A percentile compares a stretch with the other conserved stretches of the same genome.
These are phyloP conservation scores for Fermentozyma sake DNA, from an alignment of 1,139 yeast species.

Conservation along the genomic window DNA sequence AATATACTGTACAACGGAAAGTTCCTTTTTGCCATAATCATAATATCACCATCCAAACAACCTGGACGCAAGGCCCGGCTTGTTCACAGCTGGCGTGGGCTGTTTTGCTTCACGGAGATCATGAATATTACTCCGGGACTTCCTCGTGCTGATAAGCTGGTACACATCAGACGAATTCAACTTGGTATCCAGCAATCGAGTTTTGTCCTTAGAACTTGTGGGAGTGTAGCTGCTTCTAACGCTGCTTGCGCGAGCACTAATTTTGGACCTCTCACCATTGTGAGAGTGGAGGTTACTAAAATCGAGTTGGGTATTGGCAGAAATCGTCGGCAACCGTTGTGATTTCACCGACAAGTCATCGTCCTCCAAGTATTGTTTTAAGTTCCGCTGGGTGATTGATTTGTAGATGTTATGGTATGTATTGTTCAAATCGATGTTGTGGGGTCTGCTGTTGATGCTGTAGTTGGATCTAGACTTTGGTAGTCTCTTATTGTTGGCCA, in stretches of 20 bases:
- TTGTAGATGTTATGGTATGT: conserved; percentile 33
- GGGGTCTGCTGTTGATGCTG: conserved; percentile 16
- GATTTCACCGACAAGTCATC: conserved; percentile 7
- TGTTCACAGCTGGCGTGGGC: too few relatives aligned
- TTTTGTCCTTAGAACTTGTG: too few relatives aligned
- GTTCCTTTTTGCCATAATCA: too few relatives aligned
- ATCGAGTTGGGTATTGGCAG: background rate
- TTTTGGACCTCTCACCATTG: background rate
- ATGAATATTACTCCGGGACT: background rate
- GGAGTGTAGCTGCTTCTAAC: too few relatives aligned
- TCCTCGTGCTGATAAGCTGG: conserved; percentile 1
- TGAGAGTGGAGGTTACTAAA: too few relatives aligned
- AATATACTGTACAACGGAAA: too few relatives aligned
- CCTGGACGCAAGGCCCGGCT: conserved; percentile 25
- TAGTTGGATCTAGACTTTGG: conserved; percentile 26
- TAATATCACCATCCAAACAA: conserved; percentile 38
- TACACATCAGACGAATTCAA: conserved; percentile 15
- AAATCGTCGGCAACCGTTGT: background rate
- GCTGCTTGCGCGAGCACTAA: background rate
- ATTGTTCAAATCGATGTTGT: conserved; percentile 18
- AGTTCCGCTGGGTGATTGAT: conserved; percentile 33
- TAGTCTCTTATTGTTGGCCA: conserved; percentile 7
- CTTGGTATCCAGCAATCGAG: too few relatives aligned
- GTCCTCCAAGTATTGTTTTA: conserved; percentile 17
- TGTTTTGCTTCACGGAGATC: conserved; percentile 3